Base-by-base conservation (phyloP, 2,329 filamentous ascomycete species). In the Nectriaceae sp. region DNA sequence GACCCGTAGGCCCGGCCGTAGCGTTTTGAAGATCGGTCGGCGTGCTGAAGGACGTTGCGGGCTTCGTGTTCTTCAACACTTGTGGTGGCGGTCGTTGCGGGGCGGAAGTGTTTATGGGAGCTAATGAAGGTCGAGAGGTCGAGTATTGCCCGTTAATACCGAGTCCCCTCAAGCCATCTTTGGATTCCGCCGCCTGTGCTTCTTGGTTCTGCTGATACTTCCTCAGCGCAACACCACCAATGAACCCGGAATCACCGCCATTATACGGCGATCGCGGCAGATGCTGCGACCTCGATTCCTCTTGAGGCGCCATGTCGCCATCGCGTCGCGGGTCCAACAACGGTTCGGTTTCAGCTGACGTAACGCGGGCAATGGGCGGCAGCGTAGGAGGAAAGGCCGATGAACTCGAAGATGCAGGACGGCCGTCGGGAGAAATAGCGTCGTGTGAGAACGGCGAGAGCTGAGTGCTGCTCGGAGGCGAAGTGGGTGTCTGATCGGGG, bases 171-270 rank as follows among this genome's bases (percentile, higher is more conserved):
- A 50, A 47, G 16, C 24, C 49, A 13, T 63, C 62, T 24, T 31
- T 47, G 21, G 36, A 42, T 19, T 63, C 60, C 16, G 44, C 48
- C 42, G 52, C 49, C 44, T 61, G 64, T 20, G 57, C 55, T 35
- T 64, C 57, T 31, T 65, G 52, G 15, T 71, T 72, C 37, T 73
- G 71, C 18, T 74, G 74, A 39, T 77, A 76, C 40, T 82, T 80
- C 53, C 72, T 69, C 49, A 83, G 63, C 3, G 79, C 78, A 11
- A 80, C 64, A 3, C 80, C 80, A 15, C 80, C 80, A 42, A 83
- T 76, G 57, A 83, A 83, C 11, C 75, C 70, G 1, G 72, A 70
- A 20, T 39, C 37, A 10, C 71, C 68, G 5, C 64, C 63, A 47
- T 64, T 66, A 42, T 65, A 71, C 43, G 73, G 64, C 24, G 66